Evolutionary conservation across 2,329 filamentous ascomycete genomes (phyloP).

Genomic region (Trichoderma sp.): DNA sequence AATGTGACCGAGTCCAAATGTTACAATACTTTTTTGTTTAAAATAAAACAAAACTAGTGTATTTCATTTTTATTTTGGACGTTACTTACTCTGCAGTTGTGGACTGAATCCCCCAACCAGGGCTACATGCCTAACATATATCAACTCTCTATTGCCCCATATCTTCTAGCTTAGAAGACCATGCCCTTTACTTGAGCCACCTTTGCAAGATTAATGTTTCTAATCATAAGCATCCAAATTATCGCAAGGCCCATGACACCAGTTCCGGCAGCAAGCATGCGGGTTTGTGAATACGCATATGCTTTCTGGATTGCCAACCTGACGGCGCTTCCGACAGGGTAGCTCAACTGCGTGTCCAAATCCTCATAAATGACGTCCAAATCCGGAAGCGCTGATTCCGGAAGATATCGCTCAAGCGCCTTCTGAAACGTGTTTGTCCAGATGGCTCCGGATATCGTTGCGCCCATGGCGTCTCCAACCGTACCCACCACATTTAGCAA

Average conservation of each 20-base stretch:
- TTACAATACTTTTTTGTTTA: neutral
- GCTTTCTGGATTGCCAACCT: slow-evolving; percentile 45
- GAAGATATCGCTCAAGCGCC: slow-evolving; percentile 39
- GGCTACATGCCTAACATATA: neutral
- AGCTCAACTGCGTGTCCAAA: slow-evolving; percentile 38
- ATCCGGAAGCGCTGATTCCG: slow-evolving; percentile 33
- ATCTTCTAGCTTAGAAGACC: slow-evolving; percentile 27
- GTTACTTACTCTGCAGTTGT: neutral
- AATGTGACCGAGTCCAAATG: neutral
- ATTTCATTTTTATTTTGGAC: neutral
- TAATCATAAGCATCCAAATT: slow-evolving; percentile 31
- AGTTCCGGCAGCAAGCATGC: slow-evolving; percentile 39
- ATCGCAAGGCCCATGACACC: slow-evolving; percentile 31
- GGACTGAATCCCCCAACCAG: neutral
- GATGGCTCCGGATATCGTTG: slow-evolving; percentile 42
- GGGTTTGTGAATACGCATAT: slow-evolving; percentile 47
- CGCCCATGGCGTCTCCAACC: slow-evolving; percentile 46
- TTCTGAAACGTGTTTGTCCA: slow-evolving; percentile 42
- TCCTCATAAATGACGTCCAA: slow-evolving; percentile 44
- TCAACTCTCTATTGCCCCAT: neutral
- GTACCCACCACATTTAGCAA: slow-evolving; percentile 45
- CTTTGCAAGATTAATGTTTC: slow-evolving; percentile 33
- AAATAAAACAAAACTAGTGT: no score
- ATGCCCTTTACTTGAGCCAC: slow-evolving; percentile 34
- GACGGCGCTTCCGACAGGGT: slow-evolving; percentile 39